These are phyloP conservation scores for Russula sp. DNA, from an alignment of 768 basidiomycete genomes.

Conservation along the genomic window DNA sequence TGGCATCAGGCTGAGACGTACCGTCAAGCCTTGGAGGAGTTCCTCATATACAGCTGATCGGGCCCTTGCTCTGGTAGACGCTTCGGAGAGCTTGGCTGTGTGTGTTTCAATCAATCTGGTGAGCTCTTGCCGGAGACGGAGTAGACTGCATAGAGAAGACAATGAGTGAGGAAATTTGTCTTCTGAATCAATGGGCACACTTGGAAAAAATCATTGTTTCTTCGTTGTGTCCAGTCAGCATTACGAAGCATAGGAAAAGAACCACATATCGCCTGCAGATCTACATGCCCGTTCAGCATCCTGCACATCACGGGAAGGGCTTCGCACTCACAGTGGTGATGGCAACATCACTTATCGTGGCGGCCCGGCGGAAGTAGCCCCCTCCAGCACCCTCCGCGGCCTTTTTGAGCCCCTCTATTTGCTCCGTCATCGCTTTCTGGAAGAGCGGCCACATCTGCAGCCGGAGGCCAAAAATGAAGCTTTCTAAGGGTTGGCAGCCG, in stretches of 20 bases:
- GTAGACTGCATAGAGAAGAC: slow-evolving; percentile 43
- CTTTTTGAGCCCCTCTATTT: slow-evolving; percentile 76
- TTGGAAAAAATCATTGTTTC: slow-evolving; percentile 97
- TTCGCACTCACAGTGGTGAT: slow-evolving; percentile 49
- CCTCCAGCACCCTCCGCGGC: slow-evolving; percentile 63
- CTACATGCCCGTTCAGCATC: slow-evolving; percentile 27
- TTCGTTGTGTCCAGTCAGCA: slow-evolving; percentile 74
- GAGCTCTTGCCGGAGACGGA: slow-evolving; percentile 80
- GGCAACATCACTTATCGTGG: slow-evolving; percentile 57
- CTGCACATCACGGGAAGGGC: slow-evolving; percentile 20
- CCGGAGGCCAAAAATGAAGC: slow-evolving; percentile 72
- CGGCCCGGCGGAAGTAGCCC: slow-evolving; percentile 56
- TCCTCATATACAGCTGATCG: slow-evolving; percentile 68
- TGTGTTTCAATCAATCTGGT: slow-evolving; percentile 69
- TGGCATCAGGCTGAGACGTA: slow-evolving; percentile 33
- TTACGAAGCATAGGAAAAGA: slow-evolving; percentile 78
- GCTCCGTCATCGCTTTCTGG: slow-evolving; percentile 79
- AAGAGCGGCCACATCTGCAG: slow-evolving; percentile 92
- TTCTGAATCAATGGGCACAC: slow-evolving; percentile 38
- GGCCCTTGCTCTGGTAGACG: slow-evolving; percentile 54
- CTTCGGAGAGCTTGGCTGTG: slow-evolving; percentile 57
- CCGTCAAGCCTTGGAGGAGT: slow-evolving; percentile 68
- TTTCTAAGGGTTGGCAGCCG: slow-evolving; percentile 71
- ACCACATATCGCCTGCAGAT: slow-evolving; percentile 71
- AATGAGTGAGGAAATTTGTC: background rate